Conservation (phyloP, 257 asterid genomes). For the Rubia yunnanensis region DNA sequence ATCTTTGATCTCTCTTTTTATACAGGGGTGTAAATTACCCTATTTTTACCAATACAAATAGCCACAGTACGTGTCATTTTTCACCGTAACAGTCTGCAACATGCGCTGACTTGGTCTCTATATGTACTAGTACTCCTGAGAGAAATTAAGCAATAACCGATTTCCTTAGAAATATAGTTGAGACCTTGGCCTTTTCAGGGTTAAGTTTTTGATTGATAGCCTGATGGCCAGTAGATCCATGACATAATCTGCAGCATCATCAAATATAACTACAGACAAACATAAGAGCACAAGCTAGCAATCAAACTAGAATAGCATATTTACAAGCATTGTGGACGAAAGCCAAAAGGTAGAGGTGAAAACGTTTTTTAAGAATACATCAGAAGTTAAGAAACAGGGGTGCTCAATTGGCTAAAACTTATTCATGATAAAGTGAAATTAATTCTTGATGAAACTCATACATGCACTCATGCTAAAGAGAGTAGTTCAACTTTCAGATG, state of each 20-base stretch:
- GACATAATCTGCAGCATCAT: neutral
- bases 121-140: neutral
- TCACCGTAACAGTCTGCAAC: neutral
- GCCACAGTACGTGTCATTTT: neutral
- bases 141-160: neutral
- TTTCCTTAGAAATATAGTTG: constrained; percentile 2
- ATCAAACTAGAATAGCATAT: neutral
- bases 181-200: neutral
- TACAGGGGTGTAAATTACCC: no score
- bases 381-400: neutral
- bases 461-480: neutral
- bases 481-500: neutral
- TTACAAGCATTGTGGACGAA: neutral
- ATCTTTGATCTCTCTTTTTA: no score
- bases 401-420: neutral
- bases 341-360: neutral
- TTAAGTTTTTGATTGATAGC: neutral
- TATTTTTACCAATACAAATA: neutral
- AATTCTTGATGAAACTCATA: neutral
- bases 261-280: neutral
- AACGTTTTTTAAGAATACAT: no score
- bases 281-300: neutral
- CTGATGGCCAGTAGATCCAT: neutral
- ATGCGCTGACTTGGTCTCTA: neutral
- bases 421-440: neutral